phyloP scores from a whole-genome alignment of 2,329 filamentous ascomycete genomes.

The Fusarium dimerum region DNA sequence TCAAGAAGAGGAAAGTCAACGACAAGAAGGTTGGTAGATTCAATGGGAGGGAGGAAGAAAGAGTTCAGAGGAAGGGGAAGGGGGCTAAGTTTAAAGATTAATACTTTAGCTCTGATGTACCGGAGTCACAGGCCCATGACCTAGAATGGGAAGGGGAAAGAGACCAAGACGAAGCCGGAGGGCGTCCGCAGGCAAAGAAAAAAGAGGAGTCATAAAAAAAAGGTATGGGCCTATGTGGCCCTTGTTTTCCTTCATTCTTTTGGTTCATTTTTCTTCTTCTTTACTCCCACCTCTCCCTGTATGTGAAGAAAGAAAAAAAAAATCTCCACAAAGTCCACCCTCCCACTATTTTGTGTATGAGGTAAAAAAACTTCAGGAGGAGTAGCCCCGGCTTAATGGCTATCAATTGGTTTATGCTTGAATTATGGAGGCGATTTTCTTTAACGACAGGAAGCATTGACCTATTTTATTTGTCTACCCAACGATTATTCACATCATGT shows the following conservation, averaged over 20 bases:
- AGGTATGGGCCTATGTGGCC: not conserved
- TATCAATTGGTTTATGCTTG: not conserved
- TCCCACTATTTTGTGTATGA: no score
- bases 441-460: not conserved
- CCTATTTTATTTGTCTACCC: not conserved
- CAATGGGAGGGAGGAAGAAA: constrained; percentile 3
- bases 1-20: constrained; percentile 5
- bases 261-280: not conserved
- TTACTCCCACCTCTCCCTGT: not conserved
- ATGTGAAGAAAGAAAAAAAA: not conserved
- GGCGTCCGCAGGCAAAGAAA: not conserved
- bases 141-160: not conserved
- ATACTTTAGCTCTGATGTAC: constrained; percentile 14
- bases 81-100: constrained; percentile 3
- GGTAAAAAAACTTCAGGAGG: no score
- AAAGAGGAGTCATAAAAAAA: not conserved
- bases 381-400: not conserved
- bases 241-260: no score
- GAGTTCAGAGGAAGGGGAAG: constrained; percentile 22
- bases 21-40: not conserved
- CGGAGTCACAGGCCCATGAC: constrained; percentile 6
- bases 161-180: not conserved
- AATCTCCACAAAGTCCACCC: not conserved
- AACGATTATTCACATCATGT: no score
- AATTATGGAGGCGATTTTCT: not conserved